Evolutionary conservation across 306 rosid genomes (phyloP), one percentile per base, ranked within the genome.

Genomic region (Cucumis cinereus): DNA sequence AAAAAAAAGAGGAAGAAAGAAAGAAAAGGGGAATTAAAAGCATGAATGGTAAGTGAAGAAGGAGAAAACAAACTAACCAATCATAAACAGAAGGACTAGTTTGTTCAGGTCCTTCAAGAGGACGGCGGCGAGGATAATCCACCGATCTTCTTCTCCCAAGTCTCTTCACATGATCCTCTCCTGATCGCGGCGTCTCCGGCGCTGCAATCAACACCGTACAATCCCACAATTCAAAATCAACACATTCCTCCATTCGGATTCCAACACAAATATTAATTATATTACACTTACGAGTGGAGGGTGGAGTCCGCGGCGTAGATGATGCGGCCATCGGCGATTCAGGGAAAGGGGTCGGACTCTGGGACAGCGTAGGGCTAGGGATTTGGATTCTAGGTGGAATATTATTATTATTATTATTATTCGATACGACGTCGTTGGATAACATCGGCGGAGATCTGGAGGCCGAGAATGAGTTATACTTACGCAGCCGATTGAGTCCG

Each of bases 401-500:
- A 35, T 30, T 30, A 30, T 2, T 30, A 30, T 30, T 30, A 30
- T 0, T 30, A 30, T 3, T 30, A 3, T 30, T 30, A 30, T 13
- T 58, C 0, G 71, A 36, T 24, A 33, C 15, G 30, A n/a, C 45
- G 72, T 86, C 83, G n/a, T 57, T 56, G 22, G 71, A 19, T 35
- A 56, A 7, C 80, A 62, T 24, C 23, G 88, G 41, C 2, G 69
- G 73, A 10, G 91, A 70, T 5, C 81, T 69, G 10, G 35, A 0
- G 49, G 69, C 78, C 19, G 86, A 70, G 77, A 89, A 66, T 13
- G 97, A 86, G 58, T 90, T 79, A 50, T 72, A 88, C 76, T 91
- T 91, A 14, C 98, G 96, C 80, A 91, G 96, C 77, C 88, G 90
- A 22, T 94, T 86, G 62, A 93, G 90, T 70, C 97, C 98, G 47